Conservation (phyloP, 352 stramenopile species). For the Thalassiosira livingstoniorum region DNA sequence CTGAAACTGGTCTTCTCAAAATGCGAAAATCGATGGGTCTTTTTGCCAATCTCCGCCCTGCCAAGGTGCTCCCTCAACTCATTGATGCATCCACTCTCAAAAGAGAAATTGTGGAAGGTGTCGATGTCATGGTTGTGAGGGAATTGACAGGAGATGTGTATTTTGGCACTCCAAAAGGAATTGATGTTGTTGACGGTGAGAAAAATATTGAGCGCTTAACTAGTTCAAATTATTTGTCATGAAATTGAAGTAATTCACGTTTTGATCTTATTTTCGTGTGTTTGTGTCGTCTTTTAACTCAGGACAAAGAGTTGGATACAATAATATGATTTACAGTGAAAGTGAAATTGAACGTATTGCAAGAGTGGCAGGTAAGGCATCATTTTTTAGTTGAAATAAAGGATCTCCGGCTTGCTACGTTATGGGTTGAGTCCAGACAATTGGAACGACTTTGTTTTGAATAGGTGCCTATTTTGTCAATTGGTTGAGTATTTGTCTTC, state of each 20-base stretch:
- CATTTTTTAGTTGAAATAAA: too few relatives aligned
- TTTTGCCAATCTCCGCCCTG: slow-evolving; percentile 97
- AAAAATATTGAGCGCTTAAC: slow-evolving; percentile 4
- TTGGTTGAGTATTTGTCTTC: background rate
- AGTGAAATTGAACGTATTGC: slow-evolving; percentile 91
- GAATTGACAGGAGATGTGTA: slow-evolving; percentile 99
- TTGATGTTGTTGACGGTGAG: slow-evolving; percentile 82
- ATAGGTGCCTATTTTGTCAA: background rate
- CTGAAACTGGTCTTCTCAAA: slow-evolving; percentile 96
- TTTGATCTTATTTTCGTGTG: slow-evolving; percentile 51
- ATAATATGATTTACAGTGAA: slow-evolving; percentile 99
- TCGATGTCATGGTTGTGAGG: slow-evolving; percentile 99
- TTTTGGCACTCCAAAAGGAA: slow-evolving; percentile 93
- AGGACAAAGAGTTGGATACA: slow-evolving; percentile 88
- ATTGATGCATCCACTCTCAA: slow-evolving; percentile 97
- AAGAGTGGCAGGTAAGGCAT: slow-evolving; percentile 81
- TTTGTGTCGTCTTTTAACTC: too few relatives aligned
- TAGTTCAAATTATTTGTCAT: background rate
- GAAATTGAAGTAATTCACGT: slow-evolving; percentile 8
- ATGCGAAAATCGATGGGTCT: slow-evolving; percentile 97
- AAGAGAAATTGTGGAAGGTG: slow-evolving; percentile 94
- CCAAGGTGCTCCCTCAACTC: slow-evolving; percentile 98
- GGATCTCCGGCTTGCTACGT: too few relatives aligned
- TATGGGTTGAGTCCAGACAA: too few relatives aligned
- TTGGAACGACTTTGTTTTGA: background rate